phyloP scores from a whole-genome alignment of 2,329 filamentous ascomycete genomes.

The Phoma sp. region DNA sequence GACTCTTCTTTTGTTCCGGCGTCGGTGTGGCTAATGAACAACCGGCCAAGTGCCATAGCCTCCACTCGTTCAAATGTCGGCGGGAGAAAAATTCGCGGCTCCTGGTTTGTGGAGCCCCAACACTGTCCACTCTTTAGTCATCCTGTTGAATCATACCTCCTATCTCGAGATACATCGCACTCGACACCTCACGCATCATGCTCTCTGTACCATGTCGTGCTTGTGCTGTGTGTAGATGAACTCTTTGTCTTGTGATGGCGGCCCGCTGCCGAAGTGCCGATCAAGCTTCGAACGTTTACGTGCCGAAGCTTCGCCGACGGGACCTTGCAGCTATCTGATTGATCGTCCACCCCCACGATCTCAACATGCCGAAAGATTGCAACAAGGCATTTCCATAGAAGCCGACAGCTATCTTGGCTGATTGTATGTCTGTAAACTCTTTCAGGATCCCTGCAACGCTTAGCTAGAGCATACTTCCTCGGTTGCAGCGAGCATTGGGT shows the following conservation, averaged over 20 bases:
- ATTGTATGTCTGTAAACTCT: too few species aligned
- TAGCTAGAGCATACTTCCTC: too few species aligned
- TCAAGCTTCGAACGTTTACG: too few species aligned
- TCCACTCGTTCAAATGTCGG: conserved; percentile 5
- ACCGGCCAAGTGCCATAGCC: conserved; percentile 11
- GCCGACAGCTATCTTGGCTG: too few species aligned
- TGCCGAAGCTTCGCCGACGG: not conserved
- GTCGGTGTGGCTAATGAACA: conserved; percentile 19
- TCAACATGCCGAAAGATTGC: too few species aligned
- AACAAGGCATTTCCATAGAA: too few species aligned
- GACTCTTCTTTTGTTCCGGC: conserved; percentile 16
- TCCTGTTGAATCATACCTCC: not conserved
- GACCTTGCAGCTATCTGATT: conserved; percentile 11
- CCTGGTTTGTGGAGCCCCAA: conserved; percentile 7
- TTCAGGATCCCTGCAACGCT: too few species aligned
- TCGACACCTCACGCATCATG: too few species aligned
- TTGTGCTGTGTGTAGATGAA: too few species aligned
- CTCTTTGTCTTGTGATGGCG: conserved; percentile 6
- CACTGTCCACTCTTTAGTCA: conserved; percentile 1
- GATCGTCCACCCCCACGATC: not conserved
- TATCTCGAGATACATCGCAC: not conserved
- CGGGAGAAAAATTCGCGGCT: conserved; percentile 13
- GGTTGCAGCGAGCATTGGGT: too few species aligned
- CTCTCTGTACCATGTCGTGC: not conserved
- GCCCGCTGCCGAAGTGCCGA: conserved; percentile 14